A percentile compares a stretch with the other conserved stretches of the same genome.
Evolutionary conservation across 495 filamentous ascomycete genomes (phyloP).

Genomic region (Lentithecium fluviatile): DNA sequence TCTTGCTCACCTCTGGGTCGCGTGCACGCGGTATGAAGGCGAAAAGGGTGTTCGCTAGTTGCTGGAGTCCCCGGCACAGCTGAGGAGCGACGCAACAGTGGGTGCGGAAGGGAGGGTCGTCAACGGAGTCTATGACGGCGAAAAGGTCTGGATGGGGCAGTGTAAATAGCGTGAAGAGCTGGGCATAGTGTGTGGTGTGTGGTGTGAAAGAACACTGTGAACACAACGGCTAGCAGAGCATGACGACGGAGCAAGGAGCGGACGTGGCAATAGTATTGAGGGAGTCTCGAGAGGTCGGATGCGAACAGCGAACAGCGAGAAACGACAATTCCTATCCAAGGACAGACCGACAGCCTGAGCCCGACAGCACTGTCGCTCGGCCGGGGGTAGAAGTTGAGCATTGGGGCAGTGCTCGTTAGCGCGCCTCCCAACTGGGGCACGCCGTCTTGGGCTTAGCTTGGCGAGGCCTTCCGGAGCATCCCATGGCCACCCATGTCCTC

Average conservation of each 20-base stretch:
- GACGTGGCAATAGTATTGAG: not conserved
- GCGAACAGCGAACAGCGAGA: too few species aligned
- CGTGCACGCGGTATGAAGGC: constrained; percentile 2
- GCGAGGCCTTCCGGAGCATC: too few species aligned
- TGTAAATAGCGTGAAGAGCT: constrained; percentile 12
- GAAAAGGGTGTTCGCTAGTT: not conserved
- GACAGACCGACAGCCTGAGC: too few species aligned
- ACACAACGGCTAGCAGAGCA: not conserved
- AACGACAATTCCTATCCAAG: too few species aligned
- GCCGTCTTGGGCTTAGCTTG: too few species aligned
- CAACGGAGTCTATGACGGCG: constrained; percentile 3
- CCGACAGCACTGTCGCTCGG: too few species aligned
- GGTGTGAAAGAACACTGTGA: not conserved
- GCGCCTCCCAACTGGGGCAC: too few species aligned
- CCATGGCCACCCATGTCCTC: too few species aligned
- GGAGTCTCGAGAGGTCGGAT: too few species aligned
- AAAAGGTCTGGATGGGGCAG: constrained; percentile 25
- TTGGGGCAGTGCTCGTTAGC: too few species aligned
- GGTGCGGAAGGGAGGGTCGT: not conserved
- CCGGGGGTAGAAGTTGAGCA: too few species aligned
- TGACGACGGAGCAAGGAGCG: not conserved
- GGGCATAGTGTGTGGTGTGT: not conserved
- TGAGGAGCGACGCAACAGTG: constrained; percentile 16
- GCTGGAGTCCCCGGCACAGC: constrained; percentile 13
- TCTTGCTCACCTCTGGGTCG: constrained; percentile 23